phyloP scores from a whole-genome alignment of 2,329 filamentous ascomycete genomes.

The Grosmannia huntii region DNA sequence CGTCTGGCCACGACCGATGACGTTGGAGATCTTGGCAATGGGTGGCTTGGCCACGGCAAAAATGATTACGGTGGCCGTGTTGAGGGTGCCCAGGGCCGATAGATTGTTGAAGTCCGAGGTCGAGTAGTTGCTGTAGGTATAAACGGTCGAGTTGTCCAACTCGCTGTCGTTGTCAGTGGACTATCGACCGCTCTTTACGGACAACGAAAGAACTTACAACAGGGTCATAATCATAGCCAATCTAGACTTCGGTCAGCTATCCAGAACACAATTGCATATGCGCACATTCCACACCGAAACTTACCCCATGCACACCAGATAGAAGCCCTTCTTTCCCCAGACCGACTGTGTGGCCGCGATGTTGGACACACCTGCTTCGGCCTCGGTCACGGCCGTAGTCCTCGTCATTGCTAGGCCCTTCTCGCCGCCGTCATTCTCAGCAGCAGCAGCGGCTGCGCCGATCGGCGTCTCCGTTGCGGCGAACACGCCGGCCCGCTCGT shows the following conservation, averaged over 20 bases:
- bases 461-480: neutral
- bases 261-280: neutral
- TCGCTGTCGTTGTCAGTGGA: constrained; percentile 10
- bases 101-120: constrained; percentile 19
- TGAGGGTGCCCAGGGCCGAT: constrained; percentile 17
- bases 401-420: neutral
- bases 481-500: neutral
- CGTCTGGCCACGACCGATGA: constrained; percentile 48
- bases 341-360: constrained; percentile 65
- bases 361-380: constrained; percentile 46
- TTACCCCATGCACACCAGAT: constrained; percentile 13
- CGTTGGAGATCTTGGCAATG: constrained; percentile 48
- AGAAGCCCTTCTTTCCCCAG: constrained; percentile 32
- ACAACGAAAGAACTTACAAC: constrained; percentile 8
- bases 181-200: neutral
- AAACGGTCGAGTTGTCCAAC: constrained; percentile 18
- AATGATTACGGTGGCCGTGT: constrained; percentile 22
- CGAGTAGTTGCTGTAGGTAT: constrained; percentile 20
- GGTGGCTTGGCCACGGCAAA: constrained; percentile 45
- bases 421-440: neutral
- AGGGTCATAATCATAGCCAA: constrained; percentile 16
- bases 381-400: neutral
- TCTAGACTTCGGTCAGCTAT: constrained; percentile 1
- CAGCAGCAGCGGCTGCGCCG: neutral
- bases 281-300: neutral